phyloP scores from a whole-genome alignment of 2,329 filamentous ascomycete species.

The Cryphonectria parasitica region DNA sequence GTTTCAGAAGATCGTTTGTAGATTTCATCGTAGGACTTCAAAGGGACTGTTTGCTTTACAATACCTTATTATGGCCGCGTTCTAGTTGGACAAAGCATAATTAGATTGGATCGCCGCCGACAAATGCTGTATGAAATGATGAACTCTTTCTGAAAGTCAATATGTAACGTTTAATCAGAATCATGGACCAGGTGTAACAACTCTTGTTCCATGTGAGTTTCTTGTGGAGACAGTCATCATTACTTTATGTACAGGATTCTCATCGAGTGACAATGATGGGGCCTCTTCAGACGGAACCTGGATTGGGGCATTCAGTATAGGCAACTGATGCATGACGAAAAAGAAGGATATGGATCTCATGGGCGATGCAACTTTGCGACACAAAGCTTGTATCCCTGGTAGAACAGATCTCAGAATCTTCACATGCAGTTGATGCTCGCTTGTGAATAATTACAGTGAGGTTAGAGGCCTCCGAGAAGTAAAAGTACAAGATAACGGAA shows the following conservation, averaged over 20 bases:
- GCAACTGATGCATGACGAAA: background rate
- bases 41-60: background rate
- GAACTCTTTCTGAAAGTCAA: background rate
- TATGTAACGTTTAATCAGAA: background rate
- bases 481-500: background rate
- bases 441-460: background rate
- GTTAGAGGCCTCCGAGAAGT: background rate
- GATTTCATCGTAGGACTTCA: background rate
- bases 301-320: background rate
- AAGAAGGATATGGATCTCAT: background rate
- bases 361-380: background rate
- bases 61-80: background rate
- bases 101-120: background rate
- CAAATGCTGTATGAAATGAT: background rate
- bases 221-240: background rate
- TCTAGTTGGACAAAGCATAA: background rate
- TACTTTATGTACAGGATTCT: background rate
- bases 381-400: background rate
- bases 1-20: background rate
- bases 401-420: background rate
- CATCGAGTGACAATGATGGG: background rate
- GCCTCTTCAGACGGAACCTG: background rate
- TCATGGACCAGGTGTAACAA: background rate
- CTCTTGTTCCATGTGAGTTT: background rate
- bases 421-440: background rate